phyloP scores from a whole-genome alignment of 768 basidiomycete species.

The Phanerochaete carnosa region DNA sequence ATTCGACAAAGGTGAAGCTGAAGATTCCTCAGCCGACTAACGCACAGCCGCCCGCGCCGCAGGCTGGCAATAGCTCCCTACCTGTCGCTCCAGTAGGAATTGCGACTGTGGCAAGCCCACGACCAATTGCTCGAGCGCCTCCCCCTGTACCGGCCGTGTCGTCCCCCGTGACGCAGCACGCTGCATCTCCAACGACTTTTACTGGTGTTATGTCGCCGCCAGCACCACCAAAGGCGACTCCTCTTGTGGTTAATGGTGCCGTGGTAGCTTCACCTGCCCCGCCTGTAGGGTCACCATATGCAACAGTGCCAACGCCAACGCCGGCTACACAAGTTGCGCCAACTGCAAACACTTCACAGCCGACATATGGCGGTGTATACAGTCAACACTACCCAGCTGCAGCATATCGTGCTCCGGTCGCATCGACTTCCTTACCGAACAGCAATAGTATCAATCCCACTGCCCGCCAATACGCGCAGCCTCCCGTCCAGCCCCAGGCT shows the following conservation, averaged over 20 bases:
- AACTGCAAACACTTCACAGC: not conserved
- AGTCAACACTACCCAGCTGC: constrained; percentile 50
- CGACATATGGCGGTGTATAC: constrained; percentile 6
- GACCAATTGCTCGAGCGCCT: constrained; percentile 5
- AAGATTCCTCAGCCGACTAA: constrained; percentile 47
- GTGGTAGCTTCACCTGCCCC: not conserved
- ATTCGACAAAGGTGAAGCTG: constrained; percentile 68
- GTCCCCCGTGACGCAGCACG: constrained; percentile 13
- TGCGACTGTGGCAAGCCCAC: not conserved
- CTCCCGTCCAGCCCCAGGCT: not conserved
- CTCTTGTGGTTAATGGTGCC: constrained; percentile 28
- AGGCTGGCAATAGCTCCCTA: not conserved
- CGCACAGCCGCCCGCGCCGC: constrained; percentile 27
- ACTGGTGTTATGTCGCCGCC: constrained; percentile 1
- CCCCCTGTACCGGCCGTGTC: not conserved
- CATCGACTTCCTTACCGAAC: constrained; percentile 17
- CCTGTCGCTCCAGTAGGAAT: not conserved
- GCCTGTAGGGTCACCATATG: not conserved
- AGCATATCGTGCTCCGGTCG: constrained; percentile 36
- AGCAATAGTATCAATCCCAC: constrained; percentile 3
- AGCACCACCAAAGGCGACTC: constrained; percentile 12
- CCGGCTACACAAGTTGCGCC: not conserved
- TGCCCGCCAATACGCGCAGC: constrained; percentile 12
- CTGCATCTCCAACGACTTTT: not conserved
- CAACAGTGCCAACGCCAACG: constrained; percentile 11